Evolutionary conservation across 176 grass and related monocot species (phyloP).

Genomic region (Eremochloa ophiuroides): DNA sequence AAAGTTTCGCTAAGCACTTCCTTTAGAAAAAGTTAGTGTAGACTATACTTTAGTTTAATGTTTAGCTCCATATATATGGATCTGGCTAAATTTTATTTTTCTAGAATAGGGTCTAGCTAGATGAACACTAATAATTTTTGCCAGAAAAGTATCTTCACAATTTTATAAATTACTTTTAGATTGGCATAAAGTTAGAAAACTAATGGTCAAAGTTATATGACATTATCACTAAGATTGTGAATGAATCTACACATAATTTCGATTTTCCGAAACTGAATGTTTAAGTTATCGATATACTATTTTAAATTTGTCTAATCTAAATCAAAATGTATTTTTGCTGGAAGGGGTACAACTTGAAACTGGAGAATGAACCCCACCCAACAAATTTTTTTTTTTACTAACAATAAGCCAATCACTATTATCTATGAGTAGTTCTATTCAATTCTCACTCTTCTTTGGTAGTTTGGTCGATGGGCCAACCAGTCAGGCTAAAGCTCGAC

Average conservation of each 20-base stretch:
- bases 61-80: not conserved
- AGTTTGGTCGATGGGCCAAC: not conserved
- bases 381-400: not conserved
- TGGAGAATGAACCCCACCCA: not conserved
- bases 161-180: not conserved
- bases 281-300: not conserved
- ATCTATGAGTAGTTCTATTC: not conserved
- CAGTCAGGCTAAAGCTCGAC: not conserved
- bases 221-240: not conserved
- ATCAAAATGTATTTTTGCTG: no score
- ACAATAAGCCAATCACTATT: not conserved
- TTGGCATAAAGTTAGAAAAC: not conserved
- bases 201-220: not conserved
- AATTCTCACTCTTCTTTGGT: not conserved
- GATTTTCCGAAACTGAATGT: not conserved
- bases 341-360: not conserved
- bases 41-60: not conserved
- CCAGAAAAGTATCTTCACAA: not conserved
- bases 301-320: no score
- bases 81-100: not conserved
- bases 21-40: not conserved
- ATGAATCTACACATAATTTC: not conserved
- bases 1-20: not conserved
- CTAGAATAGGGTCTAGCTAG: not conserved
- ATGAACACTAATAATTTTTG: not conserved